phyloP scores from a whole-genome alignment of 257 asterid genomes.

The Fraxinus quadrangulata region DNA sequence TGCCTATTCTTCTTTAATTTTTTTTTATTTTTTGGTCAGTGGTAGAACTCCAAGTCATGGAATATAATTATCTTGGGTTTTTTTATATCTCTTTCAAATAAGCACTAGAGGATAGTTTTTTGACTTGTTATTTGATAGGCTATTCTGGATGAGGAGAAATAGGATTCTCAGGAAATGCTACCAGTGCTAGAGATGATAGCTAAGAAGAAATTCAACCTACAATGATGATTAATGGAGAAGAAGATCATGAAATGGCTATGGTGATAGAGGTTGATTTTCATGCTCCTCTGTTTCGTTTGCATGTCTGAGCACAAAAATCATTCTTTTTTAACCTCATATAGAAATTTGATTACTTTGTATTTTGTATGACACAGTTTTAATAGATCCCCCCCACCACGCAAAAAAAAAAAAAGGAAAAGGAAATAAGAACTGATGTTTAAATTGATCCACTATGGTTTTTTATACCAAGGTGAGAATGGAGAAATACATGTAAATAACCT shows the following conservation, averaged over 20 bases:
- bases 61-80: background rate
- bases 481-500: too few species aligned
- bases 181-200: slow-evolving; percentile 40
- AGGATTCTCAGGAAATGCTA: slow-evolving; percentile 30
- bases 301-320: too few species aligned
- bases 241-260: slow-evolving; percentile 34
- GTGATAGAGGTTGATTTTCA: slow-evolving; percentile 51
- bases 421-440: too few species aligned
- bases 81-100: background rate
- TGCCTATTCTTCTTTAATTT: background rate
- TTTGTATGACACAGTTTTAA: too few species aligned
- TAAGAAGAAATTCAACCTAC: slow-evolving; percentile 31
- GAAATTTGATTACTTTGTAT: too few species aligned
- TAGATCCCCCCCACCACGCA: too few species aligned
- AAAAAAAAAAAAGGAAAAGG: slow-evolving; percentile 18
- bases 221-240: slow-evolving; percentile 36
- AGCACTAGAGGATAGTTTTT: slow-evolving; percentile 4
- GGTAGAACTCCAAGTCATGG: slow-evolving; percentile 1
- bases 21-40: too few species aligned
- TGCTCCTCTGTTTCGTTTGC: background rate
- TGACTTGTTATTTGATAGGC: slow-evolving; percentile 33
- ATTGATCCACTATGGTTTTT: too few species aligned
- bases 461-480: too few species aligned
- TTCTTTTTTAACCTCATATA: too few species aligned
- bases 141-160: slow-evolving; percentile 46